phyloP scores from a whole-genome alignment of 83 land plant genomes.

The Thuja plicata region DNA sequence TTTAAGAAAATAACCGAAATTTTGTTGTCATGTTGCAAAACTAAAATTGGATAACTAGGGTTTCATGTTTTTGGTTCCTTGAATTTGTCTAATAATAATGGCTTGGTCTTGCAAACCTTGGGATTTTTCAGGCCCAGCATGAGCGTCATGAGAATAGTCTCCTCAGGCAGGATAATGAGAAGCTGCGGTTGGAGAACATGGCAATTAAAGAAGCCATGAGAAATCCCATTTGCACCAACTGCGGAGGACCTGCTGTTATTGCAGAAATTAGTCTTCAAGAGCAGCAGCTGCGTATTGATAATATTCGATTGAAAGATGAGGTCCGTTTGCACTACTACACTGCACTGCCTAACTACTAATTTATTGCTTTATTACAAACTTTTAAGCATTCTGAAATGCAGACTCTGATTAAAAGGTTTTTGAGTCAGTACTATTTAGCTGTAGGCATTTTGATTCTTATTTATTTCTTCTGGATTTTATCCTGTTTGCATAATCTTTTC shows the following conservation, averaged over 20 bases:
- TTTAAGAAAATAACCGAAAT: background rate
- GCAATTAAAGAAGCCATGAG: constrained; percentile 18
- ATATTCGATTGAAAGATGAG: constrained; percentile 14
- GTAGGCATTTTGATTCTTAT: background rate
- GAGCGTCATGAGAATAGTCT: constrained; percentile 17
- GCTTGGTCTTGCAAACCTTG: background rate
- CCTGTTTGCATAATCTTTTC: background rate
- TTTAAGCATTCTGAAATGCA: background rate
- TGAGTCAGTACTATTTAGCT: background rate
- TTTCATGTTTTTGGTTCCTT: background rate
- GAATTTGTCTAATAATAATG: background rate
- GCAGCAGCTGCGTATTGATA: constrained; percentile 19
- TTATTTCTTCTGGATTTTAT: background rate
- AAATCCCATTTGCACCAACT: constrained; percentile 8
- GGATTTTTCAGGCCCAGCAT: constrained; percentile 14
- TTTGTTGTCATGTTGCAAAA: background rate
- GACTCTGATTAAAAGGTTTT: background rate
- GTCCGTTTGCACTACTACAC: background rate
- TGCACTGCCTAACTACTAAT: background rate
- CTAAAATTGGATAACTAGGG: background rate
- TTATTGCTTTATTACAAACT: background rate
- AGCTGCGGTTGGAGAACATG: constrained; percentile 14
- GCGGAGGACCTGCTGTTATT: constrained; percentile 16
- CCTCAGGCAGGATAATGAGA: constrained; percentile 19
- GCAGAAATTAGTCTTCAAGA: constrained; percentile 11